Evolutionary conservation across 352 stramenopile genomes (phyloP).

Genomic region (Pythium myriotylum): DNA sequence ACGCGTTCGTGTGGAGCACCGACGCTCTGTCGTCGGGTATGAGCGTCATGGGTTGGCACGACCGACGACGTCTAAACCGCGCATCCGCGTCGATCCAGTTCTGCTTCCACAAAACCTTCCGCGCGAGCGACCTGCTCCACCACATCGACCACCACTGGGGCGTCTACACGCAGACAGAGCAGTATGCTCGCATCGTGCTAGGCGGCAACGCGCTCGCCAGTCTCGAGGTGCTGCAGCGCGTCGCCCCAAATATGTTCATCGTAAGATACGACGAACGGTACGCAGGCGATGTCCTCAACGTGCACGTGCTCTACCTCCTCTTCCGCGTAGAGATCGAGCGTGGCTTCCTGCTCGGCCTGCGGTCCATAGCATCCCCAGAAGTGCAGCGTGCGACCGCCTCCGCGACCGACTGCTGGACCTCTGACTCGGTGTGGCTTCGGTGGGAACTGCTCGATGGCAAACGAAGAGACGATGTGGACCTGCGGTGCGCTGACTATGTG

Average conservation of each 20-base stretch:
- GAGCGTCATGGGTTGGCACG: constrained; percentile 21
- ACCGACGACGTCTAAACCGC: constrained; percentile 7
- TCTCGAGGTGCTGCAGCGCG: constrained; percentile 14
- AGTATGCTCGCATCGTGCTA: constrained; percentile 10
- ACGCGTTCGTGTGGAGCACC: constrained; percentile 2
- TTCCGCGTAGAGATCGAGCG: constrained; percentile 11
- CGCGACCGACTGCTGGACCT: constrained; percentile 12
- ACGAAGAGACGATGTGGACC: constrained; percentile 1
- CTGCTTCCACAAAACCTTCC: constrained; percentile 20
- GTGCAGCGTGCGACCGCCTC: constrained; percentile 9
- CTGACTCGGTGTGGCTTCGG: constrained; percentile 17
- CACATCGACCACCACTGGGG: constrained; percentile 14
- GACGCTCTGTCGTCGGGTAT: constrained; percentile 11
- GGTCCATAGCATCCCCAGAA: constrained; percentile 9
- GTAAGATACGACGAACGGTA: constrained; percentile 19
- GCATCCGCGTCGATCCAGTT: constrained; percentile 9
- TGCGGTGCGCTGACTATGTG: constrained; percentile 9
- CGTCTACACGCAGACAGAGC: constrained; percentile 15
- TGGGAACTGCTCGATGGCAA: constrained; percentile 18
- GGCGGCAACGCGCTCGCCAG: too few relatives aligned
- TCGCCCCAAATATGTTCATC: constrained; percentile 4
- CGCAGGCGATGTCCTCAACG: constrained; percentile 1
- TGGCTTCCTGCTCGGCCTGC: constrained; percentile 4
- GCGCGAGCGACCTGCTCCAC: constrained; percentile 4
- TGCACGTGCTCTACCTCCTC: constrained; percentile 19